Evolutionary conservation across 805 yeast species (phyloP).

Genomic region (Kluyveromyces starmeri): DNA sequence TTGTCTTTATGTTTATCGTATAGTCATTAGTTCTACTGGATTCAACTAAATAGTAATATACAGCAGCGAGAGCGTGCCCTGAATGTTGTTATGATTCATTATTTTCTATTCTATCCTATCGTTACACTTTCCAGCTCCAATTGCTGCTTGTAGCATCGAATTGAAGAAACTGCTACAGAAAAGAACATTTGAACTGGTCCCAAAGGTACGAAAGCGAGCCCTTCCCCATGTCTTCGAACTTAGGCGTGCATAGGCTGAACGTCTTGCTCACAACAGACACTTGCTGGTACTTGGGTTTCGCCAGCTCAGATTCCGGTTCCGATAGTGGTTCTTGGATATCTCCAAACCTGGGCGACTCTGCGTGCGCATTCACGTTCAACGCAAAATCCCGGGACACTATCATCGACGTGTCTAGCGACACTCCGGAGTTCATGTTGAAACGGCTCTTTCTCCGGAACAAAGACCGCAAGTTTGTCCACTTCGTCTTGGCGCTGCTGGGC

Average conservation of each 20-base stretch:
- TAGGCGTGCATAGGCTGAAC: background rate
- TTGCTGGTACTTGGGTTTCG: slow-evolving; percentile 1
- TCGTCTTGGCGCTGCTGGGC: background rate
- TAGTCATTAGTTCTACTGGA: no score
- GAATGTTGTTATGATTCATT: no score
- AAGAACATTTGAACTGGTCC: slow-evolving; percentile 3
- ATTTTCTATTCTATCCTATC: no score
- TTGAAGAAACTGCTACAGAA: no score
- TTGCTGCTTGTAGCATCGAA: no score
- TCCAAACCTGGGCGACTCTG: slow-evolving; percentile 3
- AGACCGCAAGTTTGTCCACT: background rate
- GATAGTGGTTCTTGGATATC: background rate
- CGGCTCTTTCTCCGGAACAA: background rate
- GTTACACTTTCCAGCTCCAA: no score
- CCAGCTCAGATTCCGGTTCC: background rate
- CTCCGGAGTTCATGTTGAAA: slow-evolving; percentile 2
- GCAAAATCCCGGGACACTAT: slow-evolving; percentile 1
- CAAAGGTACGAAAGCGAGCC: background rate
- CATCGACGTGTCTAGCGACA: slow-evolving; percentile 1
- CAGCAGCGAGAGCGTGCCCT: no score
- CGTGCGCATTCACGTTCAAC: background rate
- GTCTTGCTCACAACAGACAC: slow-evolving; percentile 1
- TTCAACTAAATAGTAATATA: no score
- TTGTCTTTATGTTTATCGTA: no score
- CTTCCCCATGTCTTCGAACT: slow-evolving; percentile 4